These are phyloP conservation scores for Hamigera avellanea DNA, from an alignment of 495 filamentous ascomycete species.

Conservation along the genomic window DNA sequence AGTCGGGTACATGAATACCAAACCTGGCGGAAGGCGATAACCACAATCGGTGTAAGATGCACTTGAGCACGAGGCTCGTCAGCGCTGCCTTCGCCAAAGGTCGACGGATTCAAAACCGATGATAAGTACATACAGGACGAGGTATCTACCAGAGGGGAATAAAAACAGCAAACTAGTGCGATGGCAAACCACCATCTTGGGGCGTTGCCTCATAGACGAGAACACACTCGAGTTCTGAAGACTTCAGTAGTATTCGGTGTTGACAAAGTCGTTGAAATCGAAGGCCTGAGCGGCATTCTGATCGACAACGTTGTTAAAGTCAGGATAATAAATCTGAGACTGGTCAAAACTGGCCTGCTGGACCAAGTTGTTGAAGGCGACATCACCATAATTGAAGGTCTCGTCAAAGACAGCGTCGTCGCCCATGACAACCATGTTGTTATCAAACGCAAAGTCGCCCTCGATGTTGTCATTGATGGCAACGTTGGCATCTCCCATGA, in stretches of 20 bases:
- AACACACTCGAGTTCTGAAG: no score
- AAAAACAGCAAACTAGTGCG: no score
- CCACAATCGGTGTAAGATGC: no score
- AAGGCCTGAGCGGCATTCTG: constrained; percentile 4
- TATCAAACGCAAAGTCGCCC: not conserved
- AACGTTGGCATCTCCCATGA: not conserved
- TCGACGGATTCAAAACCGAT: no score
- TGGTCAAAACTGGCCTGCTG: constrained; percentile 9
- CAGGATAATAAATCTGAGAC: not conserved
- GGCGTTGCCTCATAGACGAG: no score
- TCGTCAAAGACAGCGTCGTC: not conserved
- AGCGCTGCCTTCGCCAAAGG: no score
- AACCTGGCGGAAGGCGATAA: no score
- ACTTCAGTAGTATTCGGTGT: constrained; percentile 7
- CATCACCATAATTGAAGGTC: constrained; percentile 4
- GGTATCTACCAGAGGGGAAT: no score
- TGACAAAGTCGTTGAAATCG: constrained; percentile 10
- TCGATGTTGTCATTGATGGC: not conserved
- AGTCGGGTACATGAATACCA: no score
- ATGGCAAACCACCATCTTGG: no score
- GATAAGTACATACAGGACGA: no score
- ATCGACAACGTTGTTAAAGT: not conserved
- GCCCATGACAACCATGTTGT: not conserved
- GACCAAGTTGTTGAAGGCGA: constrained; percentile 8
- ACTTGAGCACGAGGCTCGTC: no score